Evolutionary conservation across 106 monocot genomes (phyloP), one percentile per base, ranked within the genome.

Genomic region (Vanilla planifolia): DNA sequence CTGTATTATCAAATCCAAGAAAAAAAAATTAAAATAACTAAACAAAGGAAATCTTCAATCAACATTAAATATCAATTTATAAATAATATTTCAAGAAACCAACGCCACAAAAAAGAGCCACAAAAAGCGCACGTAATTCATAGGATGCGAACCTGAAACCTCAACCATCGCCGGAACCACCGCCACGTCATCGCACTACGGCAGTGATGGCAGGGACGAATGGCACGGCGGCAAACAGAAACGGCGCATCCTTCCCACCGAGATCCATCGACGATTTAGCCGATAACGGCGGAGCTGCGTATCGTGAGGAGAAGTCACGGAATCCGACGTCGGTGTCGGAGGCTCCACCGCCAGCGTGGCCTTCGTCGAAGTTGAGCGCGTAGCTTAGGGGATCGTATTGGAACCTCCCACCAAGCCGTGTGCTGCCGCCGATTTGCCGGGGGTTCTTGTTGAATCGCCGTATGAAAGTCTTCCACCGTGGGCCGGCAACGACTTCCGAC

Each of bases 321-420:
- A 55, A 72, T 11, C 56, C 75, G 16, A 43, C 36, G 6, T 77
- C 80, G 24, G 41, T 65, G 25, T 83, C 80, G 2, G 67, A 47
- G 50, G 68, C 65, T 7, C n/a, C 55, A 29, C 62, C 72, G 37
- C 17, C 58, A 14, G 33, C 30, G 19, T 43, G 65, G 17, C 84
- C 77, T 34, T 82, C 93, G 30, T 95, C 94, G 73, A 95, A 95
- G 55, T 95, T 95, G 39, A 83, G 43, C 23, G 75, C 51, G 52
- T 75, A 79, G 75, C 73, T 78, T 23, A 83, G 58, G 15, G 77
- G 78, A 47, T 77, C 77, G 72, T 81, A 81, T 60, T 76, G 72
- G 64, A 76, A 77, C 36, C 45, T 61, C 43, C 46, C 43, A 41
- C 33, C 2, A 27, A 8, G 20, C 61, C 44, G 5, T 55, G 16